Conservation (phyloP, 768 basidiomycete genomes). For the Phylloporus scabripes region DNA sequence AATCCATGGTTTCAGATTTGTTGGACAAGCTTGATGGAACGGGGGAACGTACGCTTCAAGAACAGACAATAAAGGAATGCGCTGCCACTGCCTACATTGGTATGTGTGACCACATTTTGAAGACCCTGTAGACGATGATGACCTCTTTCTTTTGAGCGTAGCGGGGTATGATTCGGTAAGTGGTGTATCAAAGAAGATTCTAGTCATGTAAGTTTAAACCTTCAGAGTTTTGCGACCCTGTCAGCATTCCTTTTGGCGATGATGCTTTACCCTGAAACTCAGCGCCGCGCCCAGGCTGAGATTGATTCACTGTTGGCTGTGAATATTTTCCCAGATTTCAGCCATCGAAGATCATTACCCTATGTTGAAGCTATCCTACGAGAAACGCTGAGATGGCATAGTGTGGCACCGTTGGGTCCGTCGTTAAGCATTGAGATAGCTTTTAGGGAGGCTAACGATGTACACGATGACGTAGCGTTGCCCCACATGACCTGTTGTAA, state of each 20-base stretch:
- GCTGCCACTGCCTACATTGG: conserved; percentile 31
- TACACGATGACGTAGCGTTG: conserved; percentile 13
- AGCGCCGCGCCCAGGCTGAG: conserved; percentile 27
- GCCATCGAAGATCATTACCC: conserved; percentile 21
- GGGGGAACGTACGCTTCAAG: conserved; percentile 11
- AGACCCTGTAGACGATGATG: neutral
- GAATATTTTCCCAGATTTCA: conserved; percentile 21
- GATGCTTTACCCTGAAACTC: conserved; percentile 28
- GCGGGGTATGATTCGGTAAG: conserved; percentile 27
- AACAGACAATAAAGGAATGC: conserved; percentile 24
- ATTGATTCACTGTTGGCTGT: conserved; percentile 22
- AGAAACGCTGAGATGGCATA: conserved; percentile 32
- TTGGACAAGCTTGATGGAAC: conserved; percentile 14
- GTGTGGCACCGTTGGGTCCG: conserved; percentile 26
- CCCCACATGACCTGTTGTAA: conserved; percentile 31
- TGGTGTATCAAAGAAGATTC: neutral
- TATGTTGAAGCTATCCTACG: conserved; percentile 29
- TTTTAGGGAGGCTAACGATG: conserved; percentile 5
- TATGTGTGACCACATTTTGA: conserved; percentile 4
- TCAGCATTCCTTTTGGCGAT: conserved; percentile 25
- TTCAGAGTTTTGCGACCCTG: conserved; percentile 22
- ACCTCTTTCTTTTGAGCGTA: neutral
- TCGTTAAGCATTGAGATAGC: neutral
- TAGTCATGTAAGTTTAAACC: neutral
- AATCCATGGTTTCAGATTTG: conserved; percentile 29